Conservation (phyloP, 345 rosid species). For the Aegle marmelos region DNA sequence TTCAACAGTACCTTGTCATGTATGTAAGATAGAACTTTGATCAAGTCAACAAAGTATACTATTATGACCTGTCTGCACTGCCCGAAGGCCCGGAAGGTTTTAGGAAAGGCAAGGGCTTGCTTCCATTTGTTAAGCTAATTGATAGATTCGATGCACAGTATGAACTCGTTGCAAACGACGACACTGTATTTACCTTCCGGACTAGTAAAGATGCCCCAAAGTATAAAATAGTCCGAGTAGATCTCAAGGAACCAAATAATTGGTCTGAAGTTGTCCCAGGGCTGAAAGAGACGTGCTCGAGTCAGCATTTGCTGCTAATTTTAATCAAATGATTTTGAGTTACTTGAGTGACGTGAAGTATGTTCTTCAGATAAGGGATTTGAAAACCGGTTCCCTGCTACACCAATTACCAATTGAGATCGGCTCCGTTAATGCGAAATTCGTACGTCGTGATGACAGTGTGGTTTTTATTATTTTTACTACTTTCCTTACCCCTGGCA, state of each 20-base stretch:
- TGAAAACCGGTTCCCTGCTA: constrained; percentile 65
- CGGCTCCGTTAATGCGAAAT: constrained; percentile 62
- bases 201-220: constrained; percentile 85
- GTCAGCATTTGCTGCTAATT: constrained; percentile 65
- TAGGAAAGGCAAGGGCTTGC: constrained; percentile 41
- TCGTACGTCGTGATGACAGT: constrained; percentile 63
- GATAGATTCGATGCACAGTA: constrained; percentile 69
- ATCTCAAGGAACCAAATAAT: constrained; percentile 62
- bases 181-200: constrained; percentile 59
- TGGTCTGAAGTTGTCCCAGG: constrained; percentile 78
- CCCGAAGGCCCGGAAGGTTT: constrained; percentile 63
- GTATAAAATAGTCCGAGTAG: constrained; percentile 77
- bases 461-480: constrained; percentile 61
- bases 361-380: constrained; percentile 77
- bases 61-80: constrained; percentile 68
- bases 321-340: constrained; percentile 62
- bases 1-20: constrained; percentile 70
- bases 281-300: constrained; percentile 77
- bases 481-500: constrained; percentile 86
- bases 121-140: constrained; percentile 79
- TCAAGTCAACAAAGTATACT: constrained; percentile 78
- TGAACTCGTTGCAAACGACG: constrained; percentile 67
- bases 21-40: constrained; percentile 54
- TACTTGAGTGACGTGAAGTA: constrained; percentile 89
- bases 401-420: constrained; percentile 77